Conservation (phyloP, 352 stramenopile genomes). For the Globisporangium abappressorium region DNA sequence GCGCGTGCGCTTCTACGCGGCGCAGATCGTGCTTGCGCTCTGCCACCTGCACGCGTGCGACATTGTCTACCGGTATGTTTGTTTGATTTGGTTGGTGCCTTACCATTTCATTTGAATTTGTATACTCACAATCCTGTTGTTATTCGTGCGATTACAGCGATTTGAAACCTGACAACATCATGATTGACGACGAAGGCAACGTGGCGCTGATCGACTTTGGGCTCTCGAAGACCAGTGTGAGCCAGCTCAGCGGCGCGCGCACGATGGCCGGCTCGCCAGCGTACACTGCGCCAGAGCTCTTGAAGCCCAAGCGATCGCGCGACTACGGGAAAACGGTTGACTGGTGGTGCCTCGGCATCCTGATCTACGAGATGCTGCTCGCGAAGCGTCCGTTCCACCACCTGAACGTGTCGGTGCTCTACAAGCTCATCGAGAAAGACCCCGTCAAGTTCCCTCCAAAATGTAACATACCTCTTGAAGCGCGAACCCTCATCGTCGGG, state of each 20-base stretch:
- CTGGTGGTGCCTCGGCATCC: slow-evolving; percentile 87
- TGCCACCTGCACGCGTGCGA: slow-evolving; percentile 91
- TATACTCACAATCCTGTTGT: slow-evolving; percentile 1
- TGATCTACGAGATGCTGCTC: slow-evolving; percentile 92
- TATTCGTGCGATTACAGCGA: slow-evolving; percentile 41
- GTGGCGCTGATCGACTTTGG: slow-evolving; percentile 95
- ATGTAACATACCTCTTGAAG: slow-evolving; percentile 60
- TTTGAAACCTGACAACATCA: slow-evolving; percentile 95
- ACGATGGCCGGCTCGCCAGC: slow-evolving; percentile 83
- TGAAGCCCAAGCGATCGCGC: slow-evolving; percentile 81
- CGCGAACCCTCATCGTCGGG: slow-evolving; percentile 69
- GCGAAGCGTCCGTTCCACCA: slow-evolving; percentile 91
- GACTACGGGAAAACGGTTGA: slow-evolving; percentile 87
- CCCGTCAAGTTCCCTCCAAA: slow-evolving; percentile 84
- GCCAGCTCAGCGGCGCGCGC: slow-evolving; percentile 73
- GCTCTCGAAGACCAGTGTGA: slow-evolving; percentile 91
- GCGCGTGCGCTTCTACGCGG: slow-evolving; percentile 88
- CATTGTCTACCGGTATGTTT: slow-evolving; percentile 89
- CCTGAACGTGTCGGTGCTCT: slow-evolving; percentile 87
- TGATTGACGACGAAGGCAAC: slow-evolving; percentile 93
- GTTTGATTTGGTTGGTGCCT: too few relatives aligned
- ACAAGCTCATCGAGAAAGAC: slow-evolving; percentile 90
- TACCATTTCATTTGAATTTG: background rate
- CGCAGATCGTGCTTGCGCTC: slow-evolving; percentile 90
- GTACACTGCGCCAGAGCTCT: slow-evolving; percentile 77